A percentile compares a stretch with the other conserved stretches of the same genome.
Conservation (phyloP, 352 stramenopile species). For the Globisporangium uncinulatum region DNA sequence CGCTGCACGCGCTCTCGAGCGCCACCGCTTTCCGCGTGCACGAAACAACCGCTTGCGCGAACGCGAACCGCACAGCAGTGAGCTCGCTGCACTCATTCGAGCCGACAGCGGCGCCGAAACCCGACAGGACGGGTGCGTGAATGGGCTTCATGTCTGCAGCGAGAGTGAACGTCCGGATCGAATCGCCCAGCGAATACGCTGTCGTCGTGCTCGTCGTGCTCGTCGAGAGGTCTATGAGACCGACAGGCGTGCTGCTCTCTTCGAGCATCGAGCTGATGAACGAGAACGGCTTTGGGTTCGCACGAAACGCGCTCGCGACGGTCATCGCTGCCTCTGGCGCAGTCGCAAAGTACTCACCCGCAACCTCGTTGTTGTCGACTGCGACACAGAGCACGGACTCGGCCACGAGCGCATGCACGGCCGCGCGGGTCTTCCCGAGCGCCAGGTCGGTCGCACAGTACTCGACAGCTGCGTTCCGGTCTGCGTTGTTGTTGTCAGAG, state of each 20-base stretch:
- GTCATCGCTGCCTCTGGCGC: conserved; percentile 26
- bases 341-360: conserved; percentile 25
- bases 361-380: conserved; percentile 44
- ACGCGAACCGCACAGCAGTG: conserved; percentile 22
- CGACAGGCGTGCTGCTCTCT: not conserved
- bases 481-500: not conserved
- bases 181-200: conserved; percentile 23
- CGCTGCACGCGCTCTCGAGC: conserved; percentile 14
- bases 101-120: conserved; percentile 9
- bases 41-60: not conserved
- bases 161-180: conserved; percentile 24
- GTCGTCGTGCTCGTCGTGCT: not conserved
- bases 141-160: conserved; percentile 7
- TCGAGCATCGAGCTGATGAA: conserved; percentile 14
- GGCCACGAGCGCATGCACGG: conserved; percentile 27
- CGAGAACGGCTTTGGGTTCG: conserved; percentile 29
- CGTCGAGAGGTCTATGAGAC: not conserved
- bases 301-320: conserved; percentile 26
- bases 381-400: conserved; percentile 44
- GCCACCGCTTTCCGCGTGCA: conserved; percentile 14
- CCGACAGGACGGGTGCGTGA: conserved; percentile 16
- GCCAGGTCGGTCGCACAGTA: conserved; percentile 39
- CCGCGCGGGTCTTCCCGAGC: conserved; percentile 15
- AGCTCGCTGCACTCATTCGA: conserved; percentile 25
- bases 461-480: conserved; percentile 16